Evolutionary conservation across 2,329 filamentous ascomycete genomes (phyloP).

Genomic region (Scolecobasidium constrictum): DNA sequence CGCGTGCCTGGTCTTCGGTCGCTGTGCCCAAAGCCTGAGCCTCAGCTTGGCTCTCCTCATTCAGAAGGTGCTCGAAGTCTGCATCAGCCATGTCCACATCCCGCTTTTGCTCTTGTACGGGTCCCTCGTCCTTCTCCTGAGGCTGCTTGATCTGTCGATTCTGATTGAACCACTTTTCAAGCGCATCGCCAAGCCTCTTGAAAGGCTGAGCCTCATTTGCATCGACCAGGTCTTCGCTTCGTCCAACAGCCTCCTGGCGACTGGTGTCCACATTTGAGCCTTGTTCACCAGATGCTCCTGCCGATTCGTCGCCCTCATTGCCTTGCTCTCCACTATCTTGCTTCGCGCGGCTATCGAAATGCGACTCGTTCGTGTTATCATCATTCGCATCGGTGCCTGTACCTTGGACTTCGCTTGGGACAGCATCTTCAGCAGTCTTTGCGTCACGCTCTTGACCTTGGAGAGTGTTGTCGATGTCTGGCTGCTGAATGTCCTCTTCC

Average conservation of each 20-base stretch:
- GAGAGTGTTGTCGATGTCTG: conserved; percentile 33
- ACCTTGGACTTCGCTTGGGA: conserved; percentile 52
- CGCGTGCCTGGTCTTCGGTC: conserved; percentile 73
- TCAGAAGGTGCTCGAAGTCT: conserved; percentile 89
- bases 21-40: conserved; percentile 85
- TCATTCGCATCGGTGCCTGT: conserved; percentile 56
- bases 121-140: conserved; percentile 32
- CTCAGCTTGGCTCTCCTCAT: conserved; percentile 73
- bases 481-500: conserved; percentile 34
- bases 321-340: conserved; percentile 57
- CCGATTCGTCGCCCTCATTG: conserved; percentile 52
- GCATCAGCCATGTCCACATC: conserved; percentile 63
- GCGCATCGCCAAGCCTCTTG: conserved; percentile 85
- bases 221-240: conserved; percentile 21
- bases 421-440: conserved; percentile 49
- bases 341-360: conserved; percentile 42
- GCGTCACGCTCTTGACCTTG: conserved; percentile 35
- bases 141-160: conserved; percentile 61
- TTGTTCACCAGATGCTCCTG: conserved; percentile 53
- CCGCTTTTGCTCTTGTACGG: conserved; percentile 35
- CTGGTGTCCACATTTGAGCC: conserved; percentile 34
- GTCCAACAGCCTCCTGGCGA: conserved; percentile 24
- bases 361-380: conserved; percentile 49
- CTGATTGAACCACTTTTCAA: conserved; percentile 87
- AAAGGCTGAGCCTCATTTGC: conserved; percentile 43